These are phyloP conservation scores for Paspalum vaginatum DNA, from an alignment of 176 grass and related monocot species.

Conservation along the genomic window DNA sequence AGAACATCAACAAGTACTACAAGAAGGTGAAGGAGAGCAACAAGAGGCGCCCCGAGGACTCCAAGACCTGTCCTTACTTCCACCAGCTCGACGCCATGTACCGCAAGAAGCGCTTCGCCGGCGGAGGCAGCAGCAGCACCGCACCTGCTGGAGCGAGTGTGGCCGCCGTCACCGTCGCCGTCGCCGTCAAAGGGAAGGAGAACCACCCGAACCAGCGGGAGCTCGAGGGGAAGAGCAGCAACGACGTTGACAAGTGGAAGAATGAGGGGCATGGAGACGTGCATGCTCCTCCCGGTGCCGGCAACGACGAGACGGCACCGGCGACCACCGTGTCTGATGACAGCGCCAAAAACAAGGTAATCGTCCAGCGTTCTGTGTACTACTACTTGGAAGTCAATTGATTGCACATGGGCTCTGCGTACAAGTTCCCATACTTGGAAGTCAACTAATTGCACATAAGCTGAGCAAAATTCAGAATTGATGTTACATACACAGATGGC, in stretches of 20 bases:
- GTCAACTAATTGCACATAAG: background rate
- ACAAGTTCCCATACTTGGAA: background rate
- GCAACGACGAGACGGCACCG: background rate
- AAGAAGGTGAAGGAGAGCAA: conserved; percentile 96
- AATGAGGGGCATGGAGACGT: background rate
- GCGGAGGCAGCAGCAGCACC: background rate
- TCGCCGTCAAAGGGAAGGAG: background rate
- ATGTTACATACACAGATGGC: conserved; percentile 20
- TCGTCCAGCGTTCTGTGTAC: background rate
- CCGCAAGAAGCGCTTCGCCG: conserved; percentile 46
- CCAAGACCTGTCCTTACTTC: conserved; percentile 95
- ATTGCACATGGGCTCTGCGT: background rate
- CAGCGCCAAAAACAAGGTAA: conserved; percentile 18
- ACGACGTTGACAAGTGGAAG: conserved; percentile 22
- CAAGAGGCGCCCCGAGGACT: conserved; percentile 79
- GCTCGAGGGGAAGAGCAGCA: conserved; percentile 51
- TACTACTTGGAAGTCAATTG: background rate
- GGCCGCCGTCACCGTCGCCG: background rate
- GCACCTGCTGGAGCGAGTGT: background rate
- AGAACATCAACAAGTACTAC: conserved; percentile 99
- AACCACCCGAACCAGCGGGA: conserved; percentile 11
- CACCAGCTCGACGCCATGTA: conserved; percentile 89
- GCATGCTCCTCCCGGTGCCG: background rate
- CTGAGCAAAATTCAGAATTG: conserved; percentile 23
- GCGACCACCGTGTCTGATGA: background rate